Evolutionary conservation across 306 rosid species (phyloP).

Genomic region (Castanea sativa): DNA sequence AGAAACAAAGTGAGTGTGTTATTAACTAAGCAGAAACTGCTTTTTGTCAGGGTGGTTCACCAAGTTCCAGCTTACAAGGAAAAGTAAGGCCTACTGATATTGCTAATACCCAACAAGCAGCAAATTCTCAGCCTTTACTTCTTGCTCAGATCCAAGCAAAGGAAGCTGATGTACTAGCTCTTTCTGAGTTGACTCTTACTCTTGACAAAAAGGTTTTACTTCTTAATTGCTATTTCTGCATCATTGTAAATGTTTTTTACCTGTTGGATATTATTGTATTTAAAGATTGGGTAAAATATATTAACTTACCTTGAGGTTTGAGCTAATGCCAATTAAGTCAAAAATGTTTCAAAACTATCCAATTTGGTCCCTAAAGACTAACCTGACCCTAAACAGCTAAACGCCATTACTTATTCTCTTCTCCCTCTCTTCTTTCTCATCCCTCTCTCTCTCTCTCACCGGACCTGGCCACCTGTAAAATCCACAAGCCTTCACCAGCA

Average conservation of each 20-base stretch:
- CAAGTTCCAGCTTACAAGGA: constrained; percentile 42
- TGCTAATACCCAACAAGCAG: constrained; percentile 37
- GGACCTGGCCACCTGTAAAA: no score
- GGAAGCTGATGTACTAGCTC: constrained; percentile 79
- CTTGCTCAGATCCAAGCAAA: constrained; percentile 56
- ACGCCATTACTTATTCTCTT: no score
- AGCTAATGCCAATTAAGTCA: no score
- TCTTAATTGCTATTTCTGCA: constrained; percentile 2
- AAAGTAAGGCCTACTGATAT: constrained; percentile 47
- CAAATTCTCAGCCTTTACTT: constrained; percentile 48
- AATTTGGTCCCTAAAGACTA: no score
- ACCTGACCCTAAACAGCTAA: no score
- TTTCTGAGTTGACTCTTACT: constrained; percentile 67
- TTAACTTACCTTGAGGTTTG: no score
- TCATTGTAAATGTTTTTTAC: constrained; percentile 4
- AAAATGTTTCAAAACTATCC: no score
- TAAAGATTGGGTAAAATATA: no score
- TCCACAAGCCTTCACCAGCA: no score
- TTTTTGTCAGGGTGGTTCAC: constrained; percentile 36
- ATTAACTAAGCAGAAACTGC: constrained; percentile 2
- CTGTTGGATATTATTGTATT: not conserved
- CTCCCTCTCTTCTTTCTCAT: no score
- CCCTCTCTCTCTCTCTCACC: no score
- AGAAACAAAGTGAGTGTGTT: not conserved
- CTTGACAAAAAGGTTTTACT: constrained; percentile 83